phyloP scores from a whole-genome alignment of 2,329 filamentous ascomycete species.

The Tolypocladium ovalisporum region DNA sequence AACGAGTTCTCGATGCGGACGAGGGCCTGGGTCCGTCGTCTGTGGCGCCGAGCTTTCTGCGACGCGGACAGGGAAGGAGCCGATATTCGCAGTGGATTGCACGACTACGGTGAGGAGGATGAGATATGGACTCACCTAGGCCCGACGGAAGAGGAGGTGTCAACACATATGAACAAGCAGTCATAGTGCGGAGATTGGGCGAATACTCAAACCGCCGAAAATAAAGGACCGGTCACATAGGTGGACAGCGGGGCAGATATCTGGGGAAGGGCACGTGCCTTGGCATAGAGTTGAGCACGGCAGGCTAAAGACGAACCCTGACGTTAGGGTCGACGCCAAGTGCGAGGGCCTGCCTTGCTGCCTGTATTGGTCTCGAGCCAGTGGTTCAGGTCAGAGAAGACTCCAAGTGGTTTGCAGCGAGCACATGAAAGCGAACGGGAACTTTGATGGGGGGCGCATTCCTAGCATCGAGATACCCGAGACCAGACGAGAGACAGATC shows the following conservation, averaged over 20 bases:
- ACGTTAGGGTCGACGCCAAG: background rate
- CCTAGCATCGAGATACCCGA: background rate
- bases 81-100: conserved; percentile 6
- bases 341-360: background rate
- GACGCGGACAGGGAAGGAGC: background rate
- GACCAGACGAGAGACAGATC: background rate
- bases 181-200: background rate
- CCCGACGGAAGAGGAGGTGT: conserved; percentile 5
- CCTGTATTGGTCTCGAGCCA: background rate
- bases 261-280: background rate
- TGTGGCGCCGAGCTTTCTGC: conserved; percentile 10
- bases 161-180: background rate
- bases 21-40: conserved; percentile 29
- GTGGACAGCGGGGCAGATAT: too few species aligned
- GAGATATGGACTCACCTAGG: conserved; percentile 14
- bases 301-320: background rate
- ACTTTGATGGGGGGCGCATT: background rate
- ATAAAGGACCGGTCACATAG: background rate
- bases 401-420: background rate
- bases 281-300: background rate
- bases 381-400: background rate
- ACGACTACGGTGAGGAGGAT: conserved; percentile 9
- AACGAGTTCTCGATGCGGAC: conserved; percentile 44
- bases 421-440: background rate
- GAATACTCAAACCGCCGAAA: background rate